Evolutionary conservation across 2,329 filamentous ascomycete species (phyloP).

Genomic region (Cytospora paraplurivora): DNA sequence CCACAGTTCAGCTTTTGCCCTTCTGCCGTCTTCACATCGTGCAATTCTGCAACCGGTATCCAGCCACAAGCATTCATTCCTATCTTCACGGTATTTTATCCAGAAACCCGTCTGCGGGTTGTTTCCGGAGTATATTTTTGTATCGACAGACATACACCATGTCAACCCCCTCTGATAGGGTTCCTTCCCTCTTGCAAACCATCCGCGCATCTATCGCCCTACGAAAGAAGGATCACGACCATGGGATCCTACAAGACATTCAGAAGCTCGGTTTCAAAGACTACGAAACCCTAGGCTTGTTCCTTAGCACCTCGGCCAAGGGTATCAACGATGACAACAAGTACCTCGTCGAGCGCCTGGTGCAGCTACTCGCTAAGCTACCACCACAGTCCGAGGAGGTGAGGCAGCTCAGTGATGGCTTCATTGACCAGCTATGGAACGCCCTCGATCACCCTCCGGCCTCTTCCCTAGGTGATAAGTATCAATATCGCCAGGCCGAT

Average conservation of each 20-base stretch:
- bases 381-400: slow-evolving; percentile 34
- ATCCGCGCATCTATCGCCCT: slow-evolving; percentile 3
- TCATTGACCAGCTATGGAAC: slow-evolving; percentile 19
- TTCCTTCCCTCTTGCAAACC: background rate
- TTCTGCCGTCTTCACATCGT: background rate
- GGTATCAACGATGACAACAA: slow-evolving; percentile 26
- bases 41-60: background rate
- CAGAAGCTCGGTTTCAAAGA: slow-evolving; percentile 37
- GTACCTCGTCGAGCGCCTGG: slow-evolving; percentile 26
- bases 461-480: slow-evolving; percentile 3
- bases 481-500: slow-evolving; percentile 41
- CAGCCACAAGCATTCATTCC: background rate
- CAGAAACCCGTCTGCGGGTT: background rate
- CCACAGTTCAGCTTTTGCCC: background rate
- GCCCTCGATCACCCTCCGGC: slow-evolving; percentile 14
- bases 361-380: slow-evolving; percentile 34
- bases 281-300: slow-evolving; percentile 32
- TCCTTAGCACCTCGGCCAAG: slow-evolving; percentile 23
- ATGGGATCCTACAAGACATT: slow-evolving; percentile 21
- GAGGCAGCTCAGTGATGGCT: slow-evolving; percentile 25
- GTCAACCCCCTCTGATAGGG: background rate
- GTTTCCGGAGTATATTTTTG: no score
- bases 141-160: background rate
- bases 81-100: background rate
- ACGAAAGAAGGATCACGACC: background rate